Percentiles rank a stretch among this genome's conserved stretches.
Evolutionary conservation across 176 grass and related monocot genomes (phyloP).

Genomic region (Avena insularis): DNA sequence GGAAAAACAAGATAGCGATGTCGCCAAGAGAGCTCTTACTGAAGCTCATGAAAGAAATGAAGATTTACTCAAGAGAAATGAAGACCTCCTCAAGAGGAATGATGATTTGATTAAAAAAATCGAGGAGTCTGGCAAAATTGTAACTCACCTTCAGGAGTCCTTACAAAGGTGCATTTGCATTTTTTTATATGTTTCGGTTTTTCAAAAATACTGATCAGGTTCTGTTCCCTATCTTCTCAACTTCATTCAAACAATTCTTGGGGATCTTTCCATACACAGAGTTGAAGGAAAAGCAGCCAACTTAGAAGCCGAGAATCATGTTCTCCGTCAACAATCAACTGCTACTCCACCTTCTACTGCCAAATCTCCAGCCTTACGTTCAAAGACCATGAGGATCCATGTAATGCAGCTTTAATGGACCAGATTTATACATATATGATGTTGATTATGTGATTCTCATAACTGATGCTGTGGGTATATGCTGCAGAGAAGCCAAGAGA

Average conservation of each 20-base stretch:
- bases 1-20: slow-evolving; percentile 71
- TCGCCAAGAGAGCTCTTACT: slow-evolving; percentile 58
- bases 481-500: slow-evolving; percentile 74
- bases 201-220: neutral
- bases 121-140: slow-evolving; percentile 58
- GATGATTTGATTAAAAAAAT: slow-evolving; percentile 70
- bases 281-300: slow-evolving; percentile 73
- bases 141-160: slow-evolving; percentile 63
- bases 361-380: slow-evolving; percentile 57
- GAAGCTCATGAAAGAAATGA: slow-evolving; percentile 76
- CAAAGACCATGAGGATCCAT: slow-evolving; percentile 63
- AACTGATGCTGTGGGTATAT: slow-evolving; percentile 38
- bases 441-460: slow-evolving; percentile 31
- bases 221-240: slow-evolving; percentile 33
- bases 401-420: slow-evolving; percentile 38
- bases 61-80: slow-evolving; percentile 62
- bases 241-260: slow-evolving; percentile 30
- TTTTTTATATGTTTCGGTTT: slow-evolving; percentile 31
- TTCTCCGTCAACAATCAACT: slow-evolving; percentile 72
- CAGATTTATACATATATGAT: slow-evolving; percentile 34
- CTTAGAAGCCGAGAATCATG: slow-evolving; percentile 79
- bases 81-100: slow-evolving; percentile 61
- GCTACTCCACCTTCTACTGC: slow-evolving; percentile 63
- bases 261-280: slow-evolving; percentile 47
- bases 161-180: slow-evolving; percentile 59